Evolutionary conservation across 2,329 filamentous ascomycete species (phyloP).

Genomic region (Beauveria bassiana): DNA sequence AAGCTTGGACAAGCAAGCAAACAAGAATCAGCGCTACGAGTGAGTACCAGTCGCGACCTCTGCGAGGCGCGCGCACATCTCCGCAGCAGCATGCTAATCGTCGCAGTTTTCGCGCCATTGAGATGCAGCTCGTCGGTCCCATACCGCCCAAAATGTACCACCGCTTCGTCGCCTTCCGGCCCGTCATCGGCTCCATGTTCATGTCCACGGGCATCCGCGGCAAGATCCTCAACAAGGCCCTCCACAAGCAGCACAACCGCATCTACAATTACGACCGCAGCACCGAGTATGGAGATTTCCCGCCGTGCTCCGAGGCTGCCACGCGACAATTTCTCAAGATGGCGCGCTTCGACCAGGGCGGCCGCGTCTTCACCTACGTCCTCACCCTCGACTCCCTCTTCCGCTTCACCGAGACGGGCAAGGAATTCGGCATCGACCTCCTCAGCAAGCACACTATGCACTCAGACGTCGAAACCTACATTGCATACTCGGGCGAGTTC

Average conservation of each 20-base stretch:
- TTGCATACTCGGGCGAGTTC: conserved; percentile 89
- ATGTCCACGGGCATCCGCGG: conserved; percentile 69
- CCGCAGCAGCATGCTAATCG: background rate
- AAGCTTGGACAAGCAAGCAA: conserved; percentile 23
- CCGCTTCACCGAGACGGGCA: conserved; percentile 90
- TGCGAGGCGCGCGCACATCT: no score
- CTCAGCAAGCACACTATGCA: conserved; percentile 97
- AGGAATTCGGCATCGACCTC: conserved; percentile 90
- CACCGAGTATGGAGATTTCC: conserved; percentile 65
- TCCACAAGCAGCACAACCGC: conserved; percentile 83
- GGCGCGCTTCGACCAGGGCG: conserved; percentile 77
- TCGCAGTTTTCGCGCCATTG: conserved; percentile 78
- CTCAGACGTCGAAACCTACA: conserved; percentile 82
- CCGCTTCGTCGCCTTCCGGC: conserved; percentile 86
- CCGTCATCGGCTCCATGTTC: conserved; percentile 87
- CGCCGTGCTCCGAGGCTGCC: conserved; percentile 60
- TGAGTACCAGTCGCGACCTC: conserved; percentile 29
- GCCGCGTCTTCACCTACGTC: conserved; percentile 85
- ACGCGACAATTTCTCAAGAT: conserved; percentile 77
- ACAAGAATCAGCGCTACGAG: conserved; percentile 62
- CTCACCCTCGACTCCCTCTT: conserved; percentile 79
- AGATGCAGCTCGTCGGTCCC: conserved; percentile 80
- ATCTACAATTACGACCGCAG: conserved; percentile 81
- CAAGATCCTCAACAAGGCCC: conserved; percentile 69
- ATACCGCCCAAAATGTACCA: conserved; percentile 78